Conservation (phyloP, 1,284 basidiomycete species). For the Trichosporon sp. region DNA sequence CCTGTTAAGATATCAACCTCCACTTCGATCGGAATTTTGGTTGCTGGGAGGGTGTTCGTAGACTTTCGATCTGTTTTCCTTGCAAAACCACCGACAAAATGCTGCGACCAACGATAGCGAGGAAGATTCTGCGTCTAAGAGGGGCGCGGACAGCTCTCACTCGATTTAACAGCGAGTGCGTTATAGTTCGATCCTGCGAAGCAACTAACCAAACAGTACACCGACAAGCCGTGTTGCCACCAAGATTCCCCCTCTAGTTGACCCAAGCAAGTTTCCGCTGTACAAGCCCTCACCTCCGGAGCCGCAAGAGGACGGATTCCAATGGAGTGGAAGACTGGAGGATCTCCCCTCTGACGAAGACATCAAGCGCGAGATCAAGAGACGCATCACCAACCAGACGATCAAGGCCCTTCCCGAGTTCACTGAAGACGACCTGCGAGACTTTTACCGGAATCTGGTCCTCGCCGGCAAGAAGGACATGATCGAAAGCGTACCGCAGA, state of each 20-base stretch:
- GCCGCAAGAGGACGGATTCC: neutral
- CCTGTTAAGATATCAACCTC: neutral
- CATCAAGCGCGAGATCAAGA: slow-evolving; percentile 21
- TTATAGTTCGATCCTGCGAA: neutral
- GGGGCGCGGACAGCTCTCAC: neutral
- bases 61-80: neutral
- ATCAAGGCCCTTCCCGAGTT: slow-evolving; percentile 21
- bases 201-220: neutral
- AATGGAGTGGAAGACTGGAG: slow-evolving; percentile 13
- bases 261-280: slow-evolving; percentile 14
- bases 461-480: slow-evolving; percentile 21
- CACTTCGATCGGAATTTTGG: slow-evolving; percentile 1
- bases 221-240: neutral
- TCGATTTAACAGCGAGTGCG: slow-evolving; percentile 5
- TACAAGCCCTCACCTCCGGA: slow-evolving; percentile 7
- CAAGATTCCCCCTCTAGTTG: slow-evolving; percentile 7
- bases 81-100: slow-evolving; percentile 7
- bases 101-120: slow-evolving; percentile 19
- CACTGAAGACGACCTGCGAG: slow-evolving; percentile 27
- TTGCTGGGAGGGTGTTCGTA: neutral
- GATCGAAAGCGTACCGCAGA: slow-evolving; percentile 2
- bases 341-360: slow-evolving; percentile 20
- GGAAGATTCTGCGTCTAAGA: slow-evolving; percentile 13
- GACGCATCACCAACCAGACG: slow-evolving; percentile 17
- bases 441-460: slow-evolving; percentile 33